Evolutionary conservation across 2,329 filamentous ascomycete species (phyloP), one percentile per base, ranked within the genome.

Genomic region (Monilinia polystroma): DNA sequence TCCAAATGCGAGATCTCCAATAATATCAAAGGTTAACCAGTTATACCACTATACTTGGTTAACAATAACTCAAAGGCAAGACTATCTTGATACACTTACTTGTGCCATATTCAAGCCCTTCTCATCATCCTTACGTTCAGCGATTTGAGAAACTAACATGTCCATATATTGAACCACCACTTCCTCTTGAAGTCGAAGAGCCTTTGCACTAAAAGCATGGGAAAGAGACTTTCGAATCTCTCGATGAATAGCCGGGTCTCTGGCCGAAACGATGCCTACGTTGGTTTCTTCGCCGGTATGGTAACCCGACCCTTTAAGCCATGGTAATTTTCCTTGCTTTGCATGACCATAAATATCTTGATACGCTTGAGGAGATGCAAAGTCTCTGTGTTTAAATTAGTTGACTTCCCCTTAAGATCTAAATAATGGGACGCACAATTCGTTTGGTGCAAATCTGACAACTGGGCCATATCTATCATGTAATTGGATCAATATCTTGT

Each of bases 111-210:
- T 62, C 47, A 60, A 47, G 3, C 56, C 64, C 29, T 63, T 53
- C 14, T 62, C 26, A 16, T 66, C 47, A 18, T 57, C 29, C 10
- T 53, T 52, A 32, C 38, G 32, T 47, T 47, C 12, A 49, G 38
- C 12, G 1, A 69, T 26, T 12, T 54, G 57, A 20, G 47, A 51
- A 53, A 67, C 62, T 2, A 66, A 41, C 35, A 68, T 52, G 43
- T 68, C 47, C 38, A 69, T 41, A 20, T 67, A 69, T 29, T 64
- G 47, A n/a, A 66, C 45, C 20, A 70, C 66, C 10, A 77, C 65
- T 10, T 74, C 71, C n/a, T 67, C 67, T 63, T 78, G 76, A 63
- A 77, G 73, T n/a, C 69, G 55, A 23, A 78, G 67, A 0, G 76
- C 72, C 51, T 71, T 73, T 3, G 68, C 69, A n/a, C 75, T 75